Evolutionary conservation across 83 land plant species (phyloP).

Genomic region (Thuja plicata): DNA sequence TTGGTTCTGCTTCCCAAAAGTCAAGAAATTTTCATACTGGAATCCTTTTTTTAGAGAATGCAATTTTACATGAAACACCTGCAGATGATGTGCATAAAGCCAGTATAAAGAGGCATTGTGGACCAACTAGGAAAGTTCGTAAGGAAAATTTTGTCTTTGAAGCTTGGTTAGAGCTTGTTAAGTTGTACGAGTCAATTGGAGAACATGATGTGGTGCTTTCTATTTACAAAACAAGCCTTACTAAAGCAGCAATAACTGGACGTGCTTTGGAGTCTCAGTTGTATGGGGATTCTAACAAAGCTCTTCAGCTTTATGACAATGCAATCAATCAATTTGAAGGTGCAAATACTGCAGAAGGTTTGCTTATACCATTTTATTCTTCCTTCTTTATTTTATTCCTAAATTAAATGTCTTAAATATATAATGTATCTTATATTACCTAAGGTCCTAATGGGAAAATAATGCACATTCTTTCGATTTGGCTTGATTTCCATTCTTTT

Average conservation of each 20-base stretch:
- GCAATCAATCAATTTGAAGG: slow-evolving; percentile 28
- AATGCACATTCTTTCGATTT: background rate
- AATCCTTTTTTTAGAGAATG: slow-evolving; percentile 44
- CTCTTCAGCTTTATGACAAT: slow-evolving; percentile 43
- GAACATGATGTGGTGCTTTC: slow-evolving; percentile 55
- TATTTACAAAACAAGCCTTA: slow-evolving; percentile 34
- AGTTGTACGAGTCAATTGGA: slow-evolving; percentile 47
- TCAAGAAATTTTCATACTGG: slow-evolving; percentile 54
- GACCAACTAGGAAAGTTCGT: slow-evolving; percentile 26
- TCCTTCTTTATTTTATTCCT: background rate
- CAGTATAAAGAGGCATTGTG: slow-evolving; percentile 42
- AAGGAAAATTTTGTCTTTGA: slow-evolving; percentile 21
- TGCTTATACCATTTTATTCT: background rate
- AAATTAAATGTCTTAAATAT: too few species aligned
- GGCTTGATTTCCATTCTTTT: background rate
- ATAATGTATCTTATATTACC: background rate
- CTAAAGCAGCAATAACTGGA: slow-evolving; percentile 31
- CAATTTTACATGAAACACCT: slow-evolving; percentile 32
- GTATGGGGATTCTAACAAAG: slow-evolving; percentile 32
- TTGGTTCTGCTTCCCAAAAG: slow-evolving; percentile 43
- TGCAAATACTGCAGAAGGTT: slow-evolving; percentile 12
- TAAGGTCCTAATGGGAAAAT: background rate
- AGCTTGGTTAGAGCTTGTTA: slow-evolving; percentile 57
- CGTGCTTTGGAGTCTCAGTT: slow-evolving; percentile 45
- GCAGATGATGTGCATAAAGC: slow-evolving; percentile 21